A percentile compares a stretch with the other conserved stretches of the same genome.
Conservation (phyloP, 208 protist species). For the Acanthamoeba healyi region DNA sequence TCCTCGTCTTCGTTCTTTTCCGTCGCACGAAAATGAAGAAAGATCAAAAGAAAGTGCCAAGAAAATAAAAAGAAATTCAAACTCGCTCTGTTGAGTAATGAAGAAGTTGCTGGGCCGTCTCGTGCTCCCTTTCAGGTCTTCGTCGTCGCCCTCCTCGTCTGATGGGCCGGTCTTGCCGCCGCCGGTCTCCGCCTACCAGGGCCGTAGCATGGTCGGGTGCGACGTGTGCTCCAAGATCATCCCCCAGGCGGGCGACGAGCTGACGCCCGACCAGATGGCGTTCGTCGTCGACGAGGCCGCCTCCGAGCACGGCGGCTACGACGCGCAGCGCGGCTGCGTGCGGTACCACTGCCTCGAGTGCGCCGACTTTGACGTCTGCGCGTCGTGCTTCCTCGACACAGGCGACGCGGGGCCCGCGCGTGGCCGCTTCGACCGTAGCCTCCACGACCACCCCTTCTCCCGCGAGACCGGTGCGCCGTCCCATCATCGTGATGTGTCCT, state of each 20-base stretch:
- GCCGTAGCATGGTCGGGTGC: not conserved
- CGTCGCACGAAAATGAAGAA: too few relatives aligned
- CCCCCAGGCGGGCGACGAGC: not conserved
- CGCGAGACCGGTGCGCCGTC: not conserved
- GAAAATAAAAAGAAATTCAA: too few relatives aligned
- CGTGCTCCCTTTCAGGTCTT: too few relatives aligned
- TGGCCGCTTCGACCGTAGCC: not conserved
- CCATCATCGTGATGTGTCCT: not conserved
- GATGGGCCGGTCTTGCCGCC: too few relatives aligned
- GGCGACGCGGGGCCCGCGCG: too few relatives aligned
- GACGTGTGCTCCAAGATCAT: not conserved
- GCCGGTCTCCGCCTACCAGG: not conserved
- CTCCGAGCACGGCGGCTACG: too few relatives aligned
- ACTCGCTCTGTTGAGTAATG: too few relatives aligned
- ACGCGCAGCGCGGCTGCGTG: not conserved
- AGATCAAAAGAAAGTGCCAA: too few relatives aligned
- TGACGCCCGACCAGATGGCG: not conserved
- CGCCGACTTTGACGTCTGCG: not conserved
- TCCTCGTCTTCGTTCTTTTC: too few relatives aligned
- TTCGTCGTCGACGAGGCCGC: not conserved
- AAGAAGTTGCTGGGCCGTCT: too few relatives aligned
- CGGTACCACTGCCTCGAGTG: slow-evolving; percentile 23
- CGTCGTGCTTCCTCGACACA: not conserved
- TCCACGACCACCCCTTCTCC: slow-evolving; percentile 24
- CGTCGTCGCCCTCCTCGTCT: too few relatives aligned